These are phyloP conservation scores for Rhizoclosmatium globosum DNA, from an alignment of 192 early-diverging fungal species.

Conservation along the genomic window DNA sequence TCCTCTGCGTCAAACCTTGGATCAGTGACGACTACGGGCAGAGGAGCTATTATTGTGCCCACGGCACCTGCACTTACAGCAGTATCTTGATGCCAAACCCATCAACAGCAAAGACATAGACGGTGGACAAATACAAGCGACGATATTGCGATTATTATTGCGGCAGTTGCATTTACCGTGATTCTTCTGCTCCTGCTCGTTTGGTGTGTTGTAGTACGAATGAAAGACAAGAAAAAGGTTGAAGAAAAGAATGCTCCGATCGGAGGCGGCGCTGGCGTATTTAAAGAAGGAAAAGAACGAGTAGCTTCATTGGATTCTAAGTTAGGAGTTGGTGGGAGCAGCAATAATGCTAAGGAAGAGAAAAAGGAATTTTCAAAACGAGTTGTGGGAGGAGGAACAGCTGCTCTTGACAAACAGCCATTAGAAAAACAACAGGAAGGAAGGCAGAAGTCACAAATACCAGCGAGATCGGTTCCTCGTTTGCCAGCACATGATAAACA, in stretches of 20 bases:
- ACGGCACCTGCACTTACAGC: not conserved
- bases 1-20: not conserved
- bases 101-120: not conserved
- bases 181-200: not conserved
- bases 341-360: not conserved
- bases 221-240: not conserved
- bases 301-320: no score
- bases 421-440: no score
- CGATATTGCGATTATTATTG: not conserved
- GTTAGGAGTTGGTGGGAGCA: no score
- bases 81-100: not conserved
- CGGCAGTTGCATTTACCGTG: not conserved
- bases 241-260: not conserved
- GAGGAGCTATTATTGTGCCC: not conserved
- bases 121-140: not conserved
- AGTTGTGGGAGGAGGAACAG: no score
- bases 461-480: no score
- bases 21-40: not conserved
- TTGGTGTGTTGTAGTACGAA: not conserved
- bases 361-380: not conserved
- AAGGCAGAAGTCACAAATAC: no score
- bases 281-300: not conserved
- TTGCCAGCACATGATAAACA: not conserved
- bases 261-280: slow-evolving; percentile 3
- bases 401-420: no score